phyloP scores from a whole-genome alignment of 164 flowering plant genomes.

The Dillenia turbinata region DNA sequence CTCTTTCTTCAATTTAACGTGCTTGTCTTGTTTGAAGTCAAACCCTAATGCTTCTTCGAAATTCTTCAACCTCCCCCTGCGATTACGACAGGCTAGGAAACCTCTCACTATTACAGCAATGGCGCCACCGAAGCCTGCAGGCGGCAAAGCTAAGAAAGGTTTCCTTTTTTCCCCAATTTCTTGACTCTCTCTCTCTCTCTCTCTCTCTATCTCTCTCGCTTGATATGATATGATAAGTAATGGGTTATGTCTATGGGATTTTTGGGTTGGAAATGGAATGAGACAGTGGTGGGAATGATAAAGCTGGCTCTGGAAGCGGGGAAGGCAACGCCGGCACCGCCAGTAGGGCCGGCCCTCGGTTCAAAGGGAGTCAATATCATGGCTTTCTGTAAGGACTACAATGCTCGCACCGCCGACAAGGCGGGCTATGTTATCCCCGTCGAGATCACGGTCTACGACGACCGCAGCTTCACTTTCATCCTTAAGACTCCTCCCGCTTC shows the following conservation, averaged over 20 bases:
- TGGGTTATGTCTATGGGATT: neutral
- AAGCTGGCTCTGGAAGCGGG: slow-evolving; percentile 98
- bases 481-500: slow-evolving; percentile 98
- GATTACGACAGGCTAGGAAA: slow-evolving; percentile 12
- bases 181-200: neutral
- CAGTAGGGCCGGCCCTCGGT: slow-evolving; percentile 98
- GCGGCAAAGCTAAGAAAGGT: slow-evolving; percentile 90
- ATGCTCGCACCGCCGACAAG: slow-evolving; percentile 94
- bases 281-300: slow-evolving; percentile 73
- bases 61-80: slow-evolving; percentile 15
- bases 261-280: slow-evolving; percentile 28
- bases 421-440: slow-evolving; percentile 96
- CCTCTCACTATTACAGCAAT: slow-evolving; percentile 63
- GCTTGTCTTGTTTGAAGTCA: slow-evolving; percentile 4
- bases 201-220: neutral
- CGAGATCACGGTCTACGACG: slow-evolving; percentile 91
- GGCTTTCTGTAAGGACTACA: slow-evolving; percentile 98
- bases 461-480: slow-evolving; percentile 89
- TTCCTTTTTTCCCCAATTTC: neutral
- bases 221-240: neutral
- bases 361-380: slow-evolving; percentile 97
- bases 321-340: slow-evolving; percentile 98
- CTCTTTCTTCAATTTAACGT: too few relatives aligned
- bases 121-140: slow-evolving; percentile 84
- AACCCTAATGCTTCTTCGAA: slow-evolving; percentile 20